phyloP scores from a whole-genome alignment of 768 basidiomycete species.

The Hygrocybe coccinea region DNA sequence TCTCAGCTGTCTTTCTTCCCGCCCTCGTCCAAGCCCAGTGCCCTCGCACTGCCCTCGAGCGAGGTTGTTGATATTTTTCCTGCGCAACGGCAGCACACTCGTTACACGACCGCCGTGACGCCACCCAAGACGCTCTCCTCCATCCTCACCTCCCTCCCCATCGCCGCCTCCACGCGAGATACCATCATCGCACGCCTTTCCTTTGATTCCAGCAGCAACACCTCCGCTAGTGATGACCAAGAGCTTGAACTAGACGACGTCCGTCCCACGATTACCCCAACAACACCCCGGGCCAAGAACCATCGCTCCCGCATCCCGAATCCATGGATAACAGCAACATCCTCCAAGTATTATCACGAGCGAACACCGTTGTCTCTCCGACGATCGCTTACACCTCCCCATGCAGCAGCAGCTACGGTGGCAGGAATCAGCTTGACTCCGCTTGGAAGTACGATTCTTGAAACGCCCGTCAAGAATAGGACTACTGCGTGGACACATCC shows the following conservation, averaged over 20 bases:
- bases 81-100: not conserved
- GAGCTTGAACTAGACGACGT: slow-evolving; percentile 35
- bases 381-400: not conserved
- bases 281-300: not conserved
- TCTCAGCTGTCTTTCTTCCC: slow-evolving; percentile 56
- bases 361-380: not conserved
- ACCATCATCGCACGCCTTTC: slow-evolving; percentile 52
- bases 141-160: slow-evolving; percentile 44
- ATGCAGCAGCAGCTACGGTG: too few relatives aligned
- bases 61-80: slow-evolving; percentile 1
- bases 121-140: slow-evolving; percentile 28
- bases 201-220: slow-evolving; percentile 39
- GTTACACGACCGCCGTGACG: slow-evolving; percentile 7
- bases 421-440: slow-evolving; percentile 2
- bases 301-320: not conserved
- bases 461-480: not conserved
- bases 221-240: slow-evolving; percentile 31
- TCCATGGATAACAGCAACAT: not conserved
- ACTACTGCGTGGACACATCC: not conserved
- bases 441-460: not conserved
- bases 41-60: slow-evolving; percentile 16
- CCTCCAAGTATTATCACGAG: not conserved
- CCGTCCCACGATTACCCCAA: not conserved
- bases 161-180: slow-evolving; percentile 50
- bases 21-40: slow-evolving; percentile 30